Evolutionary conservation across 2,329 filamentous ascomycete genomes (phyloP).

Genomic region (Alternaria sp.): DNA sequence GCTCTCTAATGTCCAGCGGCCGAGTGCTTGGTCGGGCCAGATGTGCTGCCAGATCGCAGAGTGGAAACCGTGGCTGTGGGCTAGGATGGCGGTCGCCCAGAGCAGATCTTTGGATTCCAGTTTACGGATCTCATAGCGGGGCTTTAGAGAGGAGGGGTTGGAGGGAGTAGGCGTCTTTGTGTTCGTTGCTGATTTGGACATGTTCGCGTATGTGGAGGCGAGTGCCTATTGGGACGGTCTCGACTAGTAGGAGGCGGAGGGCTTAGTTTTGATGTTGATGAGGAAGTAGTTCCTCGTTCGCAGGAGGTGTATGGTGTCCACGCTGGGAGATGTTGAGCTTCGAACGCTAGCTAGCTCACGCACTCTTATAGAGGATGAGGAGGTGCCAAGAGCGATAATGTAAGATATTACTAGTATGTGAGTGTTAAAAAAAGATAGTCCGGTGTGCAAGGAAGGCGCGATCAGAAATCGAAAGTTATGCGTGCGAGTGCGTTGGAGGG

Average conservation of each 20-base stretch:
- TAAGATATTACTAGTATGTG: background rate
- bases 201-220: background rate
- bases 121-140: constrained; percentile 42
- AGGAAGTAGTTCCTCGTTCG: background rate
- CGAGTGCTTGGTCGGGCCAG: constrained; percentile 31
- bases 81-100: constrained; percentile 40
- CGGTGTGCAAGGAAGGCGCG: background rate
- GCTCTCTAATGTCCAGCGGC: constrained; percentile 15
- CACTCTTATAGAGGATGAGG: background rate
- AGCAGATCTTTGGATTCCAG: constrained; percentile 30
- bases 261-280: background rate
- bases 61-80: constrained; percentile 42
- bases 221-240: background rate
- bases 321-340: background rate
- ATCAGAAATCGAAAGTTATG: background rate
- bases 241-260: too few relatives aligned
- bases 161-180: constrained; percentile 11
- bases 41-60: constrained; percentile 33
- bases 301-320: background rate
- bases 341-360: background rate
- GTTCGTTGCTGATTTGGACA: background rate
- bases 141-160: constrained; percentile 34
- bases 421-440: background rate
- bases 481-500: background rate
- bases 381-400: background rate